Base-by-base conservation (phyloP, 768 basidiomycete species). In the Lepiota brunneoincarnata region DNA sequence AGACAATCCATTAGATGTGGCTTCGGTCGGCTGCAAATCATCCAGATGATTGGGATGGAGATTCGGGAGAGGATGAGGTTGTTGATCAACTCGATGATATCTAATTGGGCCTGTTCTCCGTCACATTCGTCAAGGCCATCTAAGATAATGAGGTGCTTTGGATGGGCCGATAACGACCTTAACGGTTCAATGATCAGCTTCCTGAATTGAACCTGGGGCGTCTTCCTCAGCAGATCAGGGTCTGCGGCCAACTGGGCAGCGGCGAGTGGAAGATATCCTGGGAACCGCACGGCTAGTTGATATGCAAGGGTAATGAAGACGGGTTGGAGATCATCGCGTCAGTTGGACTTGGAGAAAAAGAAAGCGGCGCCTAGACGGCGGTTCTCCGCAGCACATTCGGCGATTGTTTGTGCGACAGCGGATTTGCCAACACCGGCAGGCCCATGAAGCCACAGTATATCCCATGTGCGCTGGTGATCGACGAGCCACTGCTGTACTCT, bases 121-220 rank as follows among this genome's bases (percentile, higher is more conserved):
- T 56, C 18, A 40, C 55, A 56, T 31, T 45, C 48, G n/a, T 51
- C 49, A 6, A 51, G 35, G 2, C 49, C 49, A 31, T 46, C 50
- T 15, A 56, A 37, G 4, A 47, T 17, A 21, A 51, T 40, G 10
- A 51, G 24, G 12, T n/a, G 20, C 20, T 49, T 45, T 18, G 41
- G 24, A 0, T 5, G 55, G 49, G 6, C 37, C 17, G 21, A 51
- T 35, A n/a, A n/a, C n/a, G n/a, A n/a, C n/a, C n/a, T n/a, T n/a
- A n/a, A n/a, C n/a, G n/a, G n/a, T n/a, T n/a, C n/a, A n/a, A 51
- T 24, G 11, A 56, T 49, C 15, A n/a, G 11, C 14, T 31, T 2
- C 2, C 45, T 42, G 18, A 45, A 49, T 12, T 50, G 49, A 9
- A 37, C 20, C 9, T 21, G 20, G 6, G 46, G 50, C 7, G 26